phyloP scores from a whole-genome alignment of 768 basidiomycete species.

The Pisolithus orientalis region DNA sequence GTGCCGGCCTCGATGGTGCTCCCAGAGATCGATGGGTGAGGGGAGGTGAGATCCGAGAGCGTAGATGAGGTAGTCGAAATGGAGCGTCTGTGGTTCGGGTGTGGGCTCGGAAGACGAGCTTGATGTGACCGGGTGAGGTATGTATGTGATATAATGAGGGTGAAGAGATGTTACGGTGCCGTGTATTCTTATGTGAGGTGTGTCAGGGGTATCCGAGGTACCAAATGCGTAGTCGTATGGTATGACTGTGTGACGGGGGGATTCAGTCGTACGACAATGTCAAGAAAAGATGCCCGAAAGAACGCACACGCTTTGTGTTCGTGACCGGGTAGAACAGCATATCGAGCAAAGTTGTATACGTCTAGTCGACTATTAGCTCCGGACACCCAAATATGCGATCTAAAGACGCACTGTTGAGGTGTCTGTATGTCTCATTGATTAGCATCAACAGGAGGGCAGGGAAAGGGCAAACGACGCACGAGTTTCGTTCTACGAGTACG shows the following conservation, averaged over 20 bases:
- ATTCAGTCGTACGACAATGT: neutral
- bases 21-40: conserved; percentile 51
- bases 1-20: conserved; percentile 1
- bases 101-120: neutral
- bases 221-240: conserved; percentile 46
- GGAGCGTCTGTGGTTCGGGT: conserved; percentile 22
- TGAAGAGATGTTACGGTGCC: conserved; percentile 39
- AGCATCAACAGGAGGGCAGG: neutral
- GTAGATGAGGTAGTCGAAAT: conserved; percentile 54
- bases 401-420: conserved; percentile 38
- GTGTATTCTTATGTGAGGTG: conserved; percentile 34
- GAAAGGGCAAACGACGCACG: conserved; percentile 29
- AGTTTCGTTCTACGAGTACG: conserved; percentile 54
- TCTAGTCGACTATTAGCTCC: conserved; percentile 22
- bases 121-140: neutral
- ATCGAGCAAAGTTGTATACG: conserved; percentile 54
- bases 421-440: conserved; percentile 23
- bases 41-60: conserved; percentile 58
- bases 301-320: conserved; percentile 59
- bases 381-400: neutral
- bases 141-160: conserved; percentile 31
- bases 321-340: conserved; percentile 51
- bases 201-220: conserved; percentile 10
- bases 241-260: conserved; percentile 34
- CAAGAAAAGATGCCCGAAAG: neutral